Base-by-base conservation (phyloP, 1,284 basidiomycete genomes). In the Leccinum subfulvum region DNA sequence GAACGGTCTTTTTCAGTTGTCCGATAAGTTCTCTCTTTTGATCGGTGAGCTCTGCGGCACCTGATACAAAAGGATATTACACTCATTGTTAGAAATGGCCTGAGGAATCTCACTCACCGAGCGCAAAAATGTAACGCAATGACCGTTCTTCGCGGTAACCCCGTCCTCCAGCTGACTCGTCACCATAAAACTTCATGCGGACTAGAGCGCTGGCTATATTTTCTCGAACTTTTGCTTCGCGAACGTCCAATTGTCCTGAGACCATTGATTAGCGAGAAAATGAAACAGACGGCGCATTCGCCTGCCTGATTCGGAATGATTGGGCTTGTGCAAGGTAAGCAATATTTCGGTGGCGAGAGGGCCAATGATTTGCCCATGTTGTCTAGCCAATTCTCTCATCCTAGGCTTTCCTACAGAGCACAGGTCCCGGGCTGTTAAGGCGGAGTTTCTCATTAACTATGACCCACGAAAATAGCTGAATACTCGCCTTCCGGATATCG, bases 271-370 rank as follows among this genome's bases (percentile, higher is more conserved):
- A 55, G 11, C 6, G 14, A 14, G 6, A 18, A 55, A 35, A 35
- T 35, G 3, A 0, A n/a, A 18, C 11, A 55, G n/a, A 35, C 4
- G 3, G 11, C 11, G 7, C 11, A 53, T 33, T 18, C 10, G 13
- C 54, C 11, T 56, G 14, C 54, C 33, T 37, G 7, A 4, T 14
- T 51, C 1, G 14, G 0, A 6, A 9, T 67, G 62, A 7, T 16
- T 6, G 2, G 23, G 18, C 2, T 67, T 23, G 4, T 62, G 64
- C 0, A 75, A 23, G 2, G 58, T 57, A 28, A 74, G 61, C 1
- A 59, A 47, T 55, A 65, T 58, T 35, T 75, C 70, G 2, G 67
- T 63, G 8, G 71, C 66, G 6, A 74, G 60, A 11, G 55, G 62
- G 33, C 71, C 71, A 21, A 72, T 53, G 2, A 65, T 57, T 16